Base-by-base conservation (phyloP, 1,139 yeast genomes). In the Pichia sp. region DNA sequence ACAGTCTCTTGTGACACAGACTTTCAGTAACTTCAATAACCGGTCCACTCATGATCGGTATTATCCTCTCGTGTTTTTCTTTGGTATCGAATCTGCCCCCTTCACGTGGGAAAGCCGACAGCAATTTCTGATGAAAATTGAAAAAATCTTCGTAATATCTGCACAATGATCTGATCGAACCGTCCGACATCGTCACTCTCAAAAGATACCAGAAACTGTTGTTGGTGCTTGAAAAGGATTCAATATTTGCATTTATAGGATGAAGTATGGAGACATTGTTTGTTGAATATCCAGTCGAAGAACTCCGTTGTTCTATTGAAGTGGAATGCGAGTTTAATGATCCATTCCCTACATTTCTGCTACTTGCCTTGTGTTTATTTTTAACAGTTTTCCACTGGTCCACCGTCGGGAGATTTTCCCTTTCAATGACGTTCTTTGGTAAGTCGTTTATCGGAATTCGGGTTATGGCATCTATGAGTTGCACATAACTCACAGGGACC, bases 1-100 rank as follows among this genome's bases (percentile, higher is more conserved):
- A 85, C 53, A 92, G 73, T 57, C 98, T 75, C 61, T 86, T 84
- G 55, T 83, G 81, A 16, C 96, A 85, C 46, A 90, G 83, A 43
- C 83, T 77, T 60, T 90, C 97, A 52, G 90, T 88, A 43, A 92
- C 96, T 60, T 85, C 85, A 40, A 95, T 84, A 43, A 92, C 73
- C 2, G 98, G 99, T 1, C 98, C 98, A 0, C 98, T 98, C 60
- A 94, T 90, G 52, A 85, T 87, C 4, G 99, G 98, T 49, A 92
- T 73, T 36, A 84, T 83, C 52, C 98, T 76, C 41, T 72, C 73
- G 37, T 54, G 56, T 51, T 96, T 77, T 39, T 72, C 73, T 27
- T 58, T 57, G 46, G 71, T 68, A 36, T 75, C 72, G 53, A 79
- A 78, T 54, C 88, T 81, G 5, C 97, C 97, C 4, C 97, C 95